Evolutionary conservation across 768 basidiomycete genomes (phyloP).

Genomic region (Pleurotus salmoneostramineus): DNA sequence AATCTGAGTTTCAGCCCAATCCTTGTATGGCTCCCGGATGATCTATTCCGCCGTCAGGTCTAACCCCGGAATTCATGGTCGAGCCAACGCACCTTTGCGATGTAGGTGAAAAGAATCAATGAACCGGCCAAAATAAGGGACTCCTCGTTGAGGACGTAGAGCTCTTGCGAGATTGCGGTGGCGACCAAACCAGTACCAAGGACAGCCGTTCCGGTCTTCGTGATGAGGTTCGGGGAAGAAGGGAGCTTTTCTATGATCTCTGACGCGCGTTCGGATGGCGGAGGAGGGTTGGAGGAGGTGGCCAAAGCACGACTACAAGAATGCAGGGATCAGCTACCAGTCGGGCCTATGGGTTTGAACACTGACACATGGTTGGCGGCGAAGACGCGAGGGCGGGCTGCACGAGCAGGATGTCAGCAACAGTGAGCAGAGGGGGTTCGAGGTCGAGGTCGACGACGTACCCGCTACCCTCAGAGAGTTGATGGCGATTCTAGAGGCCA

Average conservation of each 20-base stretch:
- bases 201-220: conserved; percentile 92
- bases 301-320: conserved; percentile 61
- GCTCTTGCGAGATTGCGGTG: conserved; percentile 92
- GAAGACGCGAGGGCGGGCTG: conserved; percentile 54
- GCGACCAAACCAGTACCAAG: conserved; percentile 87
- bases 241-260: conserved; percentile 88
- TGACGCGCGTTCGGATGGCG: conserved; percentile 83
- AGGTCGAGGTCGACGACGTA: conserved; percentile 20
- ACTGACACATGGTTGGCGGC: conserved; percentile 47
- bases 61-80: background rate
- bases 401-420: conserved; percentile 6
- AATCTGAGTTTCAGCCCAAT: conserved; percentile 91
- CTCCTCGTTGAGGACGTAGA: conserved; percentile 98
- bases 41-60: conserved; percentile 29
- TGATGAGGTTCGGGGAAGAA: conserved; percentile 81
- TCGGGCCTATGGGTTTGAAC: conserved; percentile 6
- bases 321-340: conserved; percentile 2
- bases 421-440: background rate
- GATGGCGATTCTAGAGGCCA: conserved; percentile 73
- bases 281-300: conserved; percentile 56
- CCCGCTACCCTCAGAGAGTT: conserved; percentile 61
- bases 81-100: conserved; percentile 64
- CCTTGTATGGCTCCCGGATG: conserved; percentile 81
- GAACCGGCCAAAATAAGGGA: conserved; percentile 84
- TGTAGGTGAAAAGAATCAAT: conserved; percentile 75